Evolutionary conservation across 2,329 filamentous ascomycete species (phyloP).

Genomic region (Saccharata proteae): DNA sequence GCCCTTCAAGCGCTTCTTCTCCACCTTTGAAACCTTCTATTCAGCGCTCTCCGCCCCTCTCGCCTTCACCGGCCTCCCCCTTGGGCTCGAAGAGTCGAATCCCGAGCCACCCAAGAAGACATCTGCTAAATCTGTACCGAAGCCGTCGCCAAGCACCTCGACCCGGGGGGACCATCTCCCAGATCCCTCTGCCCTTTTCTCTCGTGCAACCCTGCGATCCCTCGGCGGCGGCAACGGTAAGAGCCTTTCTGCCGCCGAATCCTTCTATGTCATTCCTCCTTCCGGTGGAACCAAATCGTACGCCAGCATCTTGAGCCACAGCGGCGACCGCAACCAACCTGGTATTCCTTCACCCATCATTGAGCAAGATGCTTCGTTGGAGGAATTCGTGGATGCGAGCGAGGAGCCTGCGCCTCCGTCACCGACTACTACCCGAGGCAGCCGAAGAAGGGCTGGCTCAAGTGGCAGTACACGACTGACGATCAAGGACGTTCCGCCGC

Average conservation of each 20-base stretch:
- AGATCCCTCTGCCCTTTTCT: slow-evolving; percentile 74
- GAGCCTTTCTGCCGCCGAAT: slow-evolving; percentile 19
- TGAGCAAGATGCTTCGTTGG: slow-evolving; percentile 39
- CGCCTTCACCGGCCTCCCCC: slow-evolving; percentile 82
- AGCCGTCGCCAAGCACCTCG: slow-evolving; percentile 23
- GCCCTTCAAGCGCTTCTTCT: slow-evolving; percentile 84
- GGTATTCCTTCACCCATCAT: slow-evolving; percentile 26
- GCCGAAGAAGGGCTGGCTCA: slow-evolving; percentile 18
- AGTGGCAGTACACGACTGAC: slow-evolving; percentile 3
- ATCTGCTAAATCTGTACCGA: slow-evolving; percentile 18
- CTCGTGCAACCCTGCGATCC: slow-evolving; percentile 69
- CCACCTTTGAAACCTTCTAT: slow-evolving; percentile 77
- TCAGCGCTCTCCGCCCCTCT: slow-evolving; percentile 81
- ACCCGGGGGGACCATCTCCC: slow-evolving; percentile 39
- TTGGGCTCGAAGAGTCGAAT: slow-evolving; percentile 29
- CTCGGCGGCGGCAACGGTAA: slow-evolving; percentile 50
- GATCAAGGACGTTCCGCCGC: slow-evolving; percentile 13
- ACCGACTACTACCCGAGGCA: slow-evolving; percentile 27
- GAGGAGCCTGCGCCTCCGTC: slow-evolving; percentile 46
- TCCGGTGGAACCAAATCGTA: slow-evolving; percentile 88
- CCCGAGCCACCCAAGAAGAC: slow-evolving; percentile 14
- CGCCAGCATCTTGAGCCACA: slow-evolving; percentile 59
- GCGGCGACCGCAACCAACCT: slow-evolving; percentile 22
- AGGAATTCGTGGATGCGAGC: slow-evolving; percentile 81
- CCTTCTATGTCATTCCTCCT: slow-evolving; percentile 86